These are phyloP conservation scores for Phylloboletellus chloephorus DNA, from an alignment of 1,284 basidiomycete genomes.

Conservation along the genomic window DNA sequence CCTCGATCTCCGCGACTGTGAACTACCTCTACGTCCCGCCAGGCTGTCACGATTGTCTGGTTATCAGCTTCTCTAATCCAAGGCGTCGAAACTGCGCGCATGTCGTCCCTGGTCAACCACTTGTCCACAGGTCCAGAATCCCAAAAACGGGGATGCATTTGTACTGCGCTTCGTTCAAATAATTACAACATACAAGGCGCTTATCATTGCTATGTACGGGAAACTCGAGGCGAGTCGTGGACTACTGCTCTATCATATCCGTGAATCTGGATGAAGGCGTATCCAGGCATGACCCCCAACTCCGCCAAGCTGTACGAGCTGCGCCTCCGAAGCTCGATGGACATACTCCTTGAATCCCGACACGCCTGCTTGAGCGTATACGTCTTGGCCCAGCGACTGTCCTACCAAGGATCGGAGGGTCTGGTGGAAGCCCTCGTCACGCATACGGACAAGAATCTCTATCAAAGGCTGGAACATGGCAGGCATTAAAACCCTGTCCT, in stretches of 20 bases:
- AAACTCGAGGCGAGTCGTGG: slow-evolving; percentile 1
- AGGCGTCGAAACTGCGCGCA: too few relatives aligned
- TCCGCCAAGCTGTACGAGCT: slow-evolving; percentile 35
- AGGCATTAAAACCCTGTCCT: slow-evolving; percentile 12
- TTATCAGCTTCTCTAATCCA: slow-evolving; percentile 4
- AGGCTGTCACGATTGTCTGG: slow-evolving; percentile 4
- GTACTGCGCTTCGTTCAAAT: slow-evolving; percentile 15
- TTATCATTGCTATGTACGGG: slow-evolving; percentile 8
- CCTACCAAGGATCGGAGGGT: slow-evolving; percentile 24
- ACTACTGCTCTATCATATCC: slow-evolving; percentile 10
- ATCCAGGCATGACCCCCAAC: slow-evolving; percentile 33
- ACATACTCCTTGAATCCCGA: slow-evolving; percentile 31
- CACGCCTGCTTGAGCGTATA: slow-evolving; percentile 32
- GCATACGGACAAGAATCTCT: slow-evolving; percentile 16
- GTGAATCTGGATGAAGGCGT: slow-evolving; percentile 29
- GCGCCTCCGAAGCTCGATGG: slow-evolving; percentile 25
- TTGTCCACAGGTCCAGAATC: not conserved
- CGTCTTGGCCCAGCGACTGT: slow-evolving; percentile 14
- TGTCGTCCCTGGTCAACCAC: too few relatives aligned
- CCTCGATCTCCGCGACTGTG: not conserved
- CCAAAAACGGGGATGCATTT: slow-evolving; percentile 5
- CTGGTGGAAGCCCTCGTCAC: slow-evolving; percentile 14
- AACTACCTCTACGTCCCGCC: not conserved
- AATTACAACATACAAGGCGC: slow-evolving; percentile 9
- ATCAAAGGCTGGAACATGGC: slow-evolving; percentile 26